Evolutionary conservation across 306 rosid genomes (phyloP).

Genomic region (Erythrophleum fordii): DNA sequence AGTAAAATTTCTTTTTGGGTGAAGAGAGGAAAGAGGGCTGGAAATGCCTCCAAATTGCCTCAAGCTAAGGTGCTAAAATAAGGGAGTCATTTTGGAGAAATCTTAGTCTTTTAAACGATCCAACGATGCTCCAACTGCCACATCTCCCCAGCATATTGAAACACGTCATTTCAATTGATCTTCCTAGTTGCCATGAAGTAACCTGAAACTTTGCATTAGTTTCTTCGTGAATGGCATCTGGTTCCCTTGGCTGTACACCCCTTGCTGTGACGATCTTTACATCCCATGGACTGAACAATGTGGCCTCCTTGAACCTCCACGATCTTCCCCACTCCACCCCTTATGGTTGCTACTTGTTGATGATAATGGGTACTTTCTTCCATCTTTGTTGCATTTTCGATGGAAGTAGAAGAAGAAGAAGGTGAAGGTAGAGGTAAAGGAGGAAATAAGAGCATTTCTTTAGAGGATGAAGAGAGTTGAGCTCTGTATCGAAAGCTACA

Average conservation of each 20-base stretch:
- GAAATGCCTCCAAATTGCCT: too few species aligned
- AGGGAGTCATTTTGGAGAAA: too few species aligned
- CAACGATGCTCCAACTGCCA: too few species aligned
- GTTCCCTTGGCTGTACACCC: conserved; percentile 95
- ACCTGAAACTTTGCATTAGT: too few species aligned
- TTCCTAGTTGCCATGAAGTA: too few species aligned
- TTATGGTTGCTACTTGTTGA: conserved; percentile 33
- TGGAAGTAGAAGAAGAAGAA: background rate
- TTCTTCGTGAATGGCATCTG: too few species aligned
- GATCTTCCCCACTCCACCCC: conserved; percentile 59
- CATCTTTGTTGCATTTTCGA: conserved; percentile 80
- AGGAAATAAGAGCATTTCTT: conserved; percentile 35
- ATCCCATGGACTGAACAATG: conserved; percentile 83
- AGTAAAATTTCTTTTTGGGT: too few species aligned
- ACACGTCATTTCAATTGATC: too few species aligned
- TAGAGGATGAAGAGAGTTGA: conserved; percentile 31
- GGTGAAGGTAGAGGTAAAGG: background rate
- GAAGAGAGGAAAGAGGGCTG: too few species aligned
- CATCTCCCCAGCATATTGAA: too few species aligned
- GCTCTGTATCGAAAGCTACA: background rate
- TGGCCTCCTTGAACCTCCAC: conserved; percentile 94
- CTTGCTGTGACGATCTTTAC: conserved; percentile 97
- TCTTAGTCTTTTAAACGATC: too few species aligned
- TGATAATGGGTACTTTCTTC: conserved; percentile 45
- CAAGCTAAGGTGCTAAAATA: too few species aligned